A percentile compares a stretch with the other conserved stretches of the same genome.
phyloP scores from a whole-genome alignment of 2,329 filamentous ascomycete species.

The Phialemonium atrogriseum region DNA sequence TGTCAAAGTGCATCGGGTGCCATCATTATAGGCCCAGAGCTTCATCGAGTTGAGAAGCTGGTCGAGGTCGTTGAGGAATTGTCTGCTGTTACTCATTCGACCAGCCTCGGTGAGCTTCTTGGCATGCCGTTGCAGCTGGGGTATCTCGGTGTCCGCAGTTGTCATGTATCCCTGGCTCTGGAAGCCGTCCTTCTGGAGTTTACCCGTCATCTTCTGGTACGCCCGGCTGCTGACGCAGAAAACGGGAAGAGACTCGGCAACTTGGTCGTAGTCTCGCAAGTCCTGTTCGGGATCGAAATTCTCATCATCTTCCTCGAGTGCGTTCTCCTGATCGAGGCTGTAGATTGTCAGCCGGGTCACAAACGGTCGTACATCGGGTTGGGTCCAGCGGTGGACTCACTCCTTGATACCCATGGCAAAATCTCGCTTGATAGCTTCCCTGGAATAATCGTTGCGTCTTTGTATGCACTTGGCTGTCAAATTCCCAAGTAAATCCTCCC shows the following conservation, averaged over 20 bases:
- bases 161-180: slow-evolving; percentile 38
- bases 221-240: slow-evolving; percentile 57
- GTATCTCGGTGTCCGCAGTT: slow-evolving; percentile 49
- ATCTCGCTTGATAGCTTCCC: slow-evolving; percentile 45
- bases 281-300: slow-evolving; percentile 47
- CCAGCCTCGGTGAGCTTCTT: slow-evolving; percentile 38
- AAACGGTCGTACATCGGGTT: not conserved
- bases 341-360: slow-evolving; percentile 2
- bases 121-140: slow-evolving; percentile 49
- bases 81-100: slow-evolving; percentile 11
- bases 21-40: slow-evolving; percentile 16
- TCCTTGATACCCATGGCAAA: slow-evolving; percentile 55
- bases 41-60: slow-evolving; percentile 16
- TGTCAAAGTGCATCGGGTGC: slow-evolving; percentile 8
- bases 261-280: slow-evolving; percentile 46
- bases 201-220: slow-evolving; percentile 53
- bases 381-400: slow-evolving; percentile 14
- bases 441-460: slow-evolving; percentile 49
- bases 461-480: slow-evolving; percentile 37
- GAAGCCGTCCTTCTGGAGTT: slow-evolving; percentile 43
- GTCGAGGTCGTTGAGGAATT: slow-evolving; percentile 14
- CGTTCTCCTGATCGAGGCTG: slow-evolving; percentile 44
- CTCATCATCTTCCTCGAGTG: slow-evolving; percentile 41
- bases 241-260: slow-evolving; percentile 47
- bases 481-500: slow-evolving; percentile 12